Base-by-base conservation (phyloP, 192 early-diverging fungal species). In the Martensiomyces pterosporus region DNA sequence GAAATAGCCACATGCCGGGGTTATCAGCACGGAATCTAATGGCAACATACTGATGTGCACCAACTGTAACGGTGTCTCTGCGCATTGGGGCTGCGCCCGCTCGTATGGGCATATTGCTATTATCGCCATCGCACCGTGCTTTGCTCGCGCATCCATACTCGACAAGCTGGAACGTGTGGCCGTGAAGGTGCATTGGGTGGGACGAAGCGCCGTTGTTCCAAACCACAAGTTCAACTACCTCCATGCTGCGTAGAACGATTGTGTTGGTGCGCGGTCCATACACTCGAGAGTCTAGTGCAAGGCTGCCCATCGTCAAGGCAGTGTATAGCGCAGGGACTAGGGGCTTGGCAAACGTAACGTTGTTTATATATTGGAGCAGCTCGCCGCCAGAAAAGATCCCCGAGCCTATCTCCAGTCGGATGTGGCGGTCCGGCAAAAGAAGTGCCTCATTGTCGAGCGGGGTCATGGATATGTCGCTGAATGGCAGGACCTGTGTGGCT, bases 111-210 rank as follows among this genome's bases (percentile, higher is more conserved):
- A n/a, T n/a, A n/a, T n/a, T n/a, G n/a, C n/a, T n/a, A n/a, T n/a
- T n/a, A n/a, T n/a, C n/a, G n/a, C n/a, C n/a, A 24, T 69, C 74
- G 24, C 53, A 40, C 53, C 78, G 64, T 29, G 67, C 68, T 35
- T 60, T 67, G 21, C 79, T 75, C 38, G 87, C 67, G 54, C 5
- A 32, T 5, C 29, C 29, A 12, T 32, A 32, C 29, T 32, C 29
- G 29, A 32, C 29, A 12, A 89, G 67, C 55, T 87, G 82, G 77
- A 90, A 90, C 9, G 52, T 55, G 61, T 90, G 84, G 9, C 87
- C 87, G 64, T 90, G 87, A 15, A 90, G 60, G 68, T 90, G 87
- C 75, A 89, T 71, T 59, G 73, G 42, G 26, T 90, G 88, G 47
- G 57, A 54, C 44, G 78, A 81, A 27, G 57, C 39, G 49, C 87